Percentiles rank a stretch among this genome's conserved stretches.
phyloP scores from a whole-genome alignment of 306 rosid genomes.

The Macrotyloma uniflorum region DNA sequence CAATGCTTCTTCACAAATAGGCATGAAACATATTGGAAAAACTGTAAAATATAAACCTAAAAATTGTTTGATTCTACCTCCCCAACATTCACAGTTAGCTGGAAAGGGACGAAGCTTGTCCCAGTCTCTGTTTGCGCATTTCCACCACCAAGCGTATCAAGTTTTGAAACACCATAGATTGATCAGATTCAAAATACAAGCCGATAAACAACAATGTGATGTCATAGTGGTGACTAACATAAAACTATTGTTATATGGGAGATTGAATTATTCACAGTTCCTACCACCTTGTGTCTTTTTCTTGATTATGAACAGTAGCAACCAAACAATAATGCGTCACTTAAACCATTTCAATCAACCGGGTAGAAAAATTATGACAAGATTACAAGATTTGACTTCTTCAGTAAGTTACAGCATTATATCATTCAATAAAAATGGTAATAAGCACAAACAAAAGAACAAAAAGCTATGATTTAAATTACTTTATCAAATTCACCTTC shows the following conservation, averaged over 20 bases:
- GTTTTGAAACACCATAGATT: background rate
- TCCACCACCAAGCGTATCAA: background rate
- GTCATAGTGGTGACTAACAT: no score
- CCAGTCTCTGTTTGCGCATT: background rate
- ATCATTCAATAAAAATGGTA: background rate
- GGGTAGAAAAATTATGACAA: background rate
- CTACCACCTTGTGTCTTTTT: background rate
- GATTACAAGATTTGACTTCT: background rate
- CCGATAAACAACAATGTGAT: background rate
- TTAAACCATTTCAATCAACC: no score
- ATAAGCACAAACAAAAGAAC: no score
- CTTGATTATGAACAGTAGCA: background rate
- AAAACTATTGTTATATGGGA: background rate
- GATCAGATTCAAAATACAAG: background rate
- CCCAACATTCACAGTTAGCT: background rate
- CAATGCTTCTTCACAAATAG: no score
- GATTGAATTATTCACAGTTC: background rate
- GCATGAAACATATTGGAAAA: background rate
- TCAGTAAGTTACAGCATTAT: no score
- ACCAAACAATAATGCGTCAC: background rate
- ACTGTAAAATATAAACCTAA: background rate
- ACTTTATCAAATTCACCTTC: background rate
- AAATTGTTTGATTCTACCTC: background rate
- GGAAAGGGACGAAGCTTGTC: background rate
- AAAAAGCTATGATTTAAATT: background rate